Base-by-base conservation (phyloP, 345 rosid genomes). In the Laguncularia racemosa region DNA sequence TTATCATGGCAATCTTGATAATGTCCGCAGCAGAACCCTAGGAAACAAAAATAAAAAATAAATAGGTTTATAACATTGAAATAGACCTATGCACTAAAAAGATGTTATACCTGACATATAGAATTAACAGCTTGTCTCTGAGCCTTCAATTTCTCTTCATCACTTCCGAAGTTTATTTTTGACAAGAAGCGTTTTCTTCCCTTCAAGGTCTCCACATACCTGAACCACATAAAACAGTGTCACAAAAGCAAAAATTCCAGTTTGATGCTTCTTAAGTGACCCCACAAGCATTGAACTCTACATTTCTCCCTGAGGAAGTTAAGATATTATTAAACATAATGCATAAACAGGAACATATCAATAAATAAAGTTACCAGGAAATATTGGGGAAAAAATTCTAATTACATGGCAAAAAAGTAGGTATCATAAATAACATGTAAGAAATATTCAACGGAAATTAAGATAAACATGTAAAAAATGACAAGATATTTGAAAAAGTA, bases 11-110 rank as follows among this genome's bases (percentile, higher is more conserved):
- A 63, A 86, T 83, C 82, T 92, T 92, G 66, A 92, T 92, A 68
- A 89, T 77, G 67, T 92, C 98, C 60, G 98, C 98, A 63, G 97
- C 97, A 68, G 97, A 92, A 28, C 97, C 98, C 97, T 92, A 71
- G 19, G 46, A 58, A 66, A 59, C 74, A 63, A 55, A 61, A 44
- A 63, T 44, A 28, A 50, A 33, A 33, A 33, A 33, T 33, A 33
- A 33, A 33, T 33, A 6, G 40, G 9, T 4, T 33, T 33, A 7
- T 33, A 33, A 33, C 9, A 1, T 33, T 33, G 40, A 33, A 23
- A 33, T 33, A 10, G 43, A 52, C 16, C n/a, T 26, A 19, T 26
- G 28, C 3, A 18, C 17, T 16, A 23, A 12, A 53, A 59, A 23
- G 2, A 26, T 49, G 44, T 14, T 33, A 56, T 77, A 93, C 99